Evolutionary conservation across 192 early-diverging fungal species (phyloP).

Genomic region (Podila horticola): DNA sequence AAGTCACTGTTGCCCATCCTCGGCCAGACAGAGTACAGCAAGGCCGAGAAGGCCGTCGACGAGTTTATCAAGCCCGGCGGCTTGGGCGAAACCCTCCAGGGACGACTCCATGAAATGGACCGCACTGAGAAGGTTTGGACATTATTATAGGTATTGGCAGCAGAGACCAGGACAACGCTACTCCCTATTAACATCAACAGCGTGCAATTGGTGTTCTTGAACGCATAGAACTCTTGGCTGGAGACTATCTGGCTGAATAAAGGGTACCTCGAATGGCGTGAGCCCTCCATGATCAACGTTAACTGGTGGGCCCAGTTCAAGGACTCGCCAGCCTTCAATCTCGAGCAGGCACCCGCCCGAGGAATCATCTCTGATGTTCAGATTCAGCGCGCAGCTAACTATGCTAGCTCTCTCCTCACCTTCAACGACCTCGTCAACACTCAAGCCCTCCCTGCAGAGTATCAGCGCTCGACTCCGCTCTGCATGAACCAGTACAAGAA

Average conservation of each 20-base stretch:
- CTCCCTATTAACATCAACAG: no score
- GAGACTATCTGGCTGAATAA: conserved; percentile 87
- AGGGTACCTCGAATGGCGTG: conserved; percentile 89
- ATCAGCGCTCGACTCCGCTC: conserved; percentile 73
- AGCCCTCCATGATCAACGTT: conserved; percentile 85
- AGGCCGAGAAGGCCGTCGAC: conserved; percentile 71
- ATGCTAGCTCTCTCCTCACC: conserved; percentile 72
- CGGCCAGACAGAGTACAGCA: conserved; percentile 61
- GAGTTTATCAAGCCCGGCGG: conserved; percentile 76
- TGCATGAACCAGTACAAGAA: conserved; percentile 97
- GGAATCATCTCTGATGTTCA: conserved; percentile 79
- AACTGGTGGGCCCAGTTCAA: conserved; percentile 88
- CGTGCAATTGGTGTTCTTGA: neutral
- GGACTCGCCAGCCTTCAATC: conserved; percentile 64
- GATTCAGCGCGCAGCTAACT: conserved; percentile 80
- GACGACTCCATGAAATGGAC: conserved; percentile 76
- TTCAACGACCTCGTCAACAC: conserved; percentile 82
- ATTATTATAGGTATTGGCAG: neutral
- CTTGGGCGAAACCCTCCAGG: conserved; percentile 80
- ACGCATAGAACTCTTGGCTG: conserved; percentile 80
- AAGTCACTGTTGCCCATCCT: conserved; percentile 76
- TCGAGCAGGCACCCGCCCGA: conserved; percentile 44
- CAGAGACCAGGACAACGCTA: no score
- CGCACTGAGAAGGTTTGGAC: conserved; percentile 60
- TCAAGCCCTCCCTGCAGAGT: conserved; percentile 73